Evolutionary conservation across 257 asterid genomes (phyloP).

Genomic region (Euphrasia confusa): DNA sequence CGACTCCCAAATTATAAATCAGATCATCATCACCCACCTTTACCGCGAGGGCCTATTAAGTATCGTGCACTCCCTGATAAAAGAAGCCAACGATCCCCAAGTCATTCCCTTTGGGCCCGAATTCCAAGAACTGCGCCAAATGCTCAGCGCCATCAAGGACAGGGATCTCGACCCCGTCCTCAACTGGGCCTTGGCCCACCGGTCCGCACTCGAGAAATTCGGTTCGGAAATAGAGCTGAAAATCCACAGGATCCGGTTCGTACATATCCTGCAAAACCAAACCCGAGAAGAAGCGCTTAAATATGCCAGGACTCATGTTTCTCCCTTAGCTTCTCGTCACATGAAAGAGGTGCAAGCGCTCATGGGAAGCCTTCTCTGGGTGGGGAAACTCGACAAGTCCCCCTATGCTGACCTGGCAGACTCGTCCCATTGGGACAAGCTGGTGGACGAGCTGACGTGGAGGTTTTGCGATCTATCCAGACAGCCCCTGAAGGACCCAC

Average conservation of each 20-base stretch:
- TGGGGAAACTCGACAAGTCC: constrained; percentile 44
- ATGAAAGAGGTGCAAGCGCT: constrained; percentile 49
- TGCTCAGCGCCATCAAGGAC: constrained; percentile 39
- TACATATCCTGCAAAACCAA: constrained; percentile 37
- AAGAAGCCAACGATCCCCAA: constrained; percentile 53
- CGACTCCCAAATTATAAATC: constrained; percentile 36
- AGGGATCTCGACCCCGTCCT: constrained; percentile 52
- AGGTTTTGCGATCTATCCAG: constrained; percentile 43
- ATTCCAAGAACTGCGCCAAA: constrained; percentile 45
- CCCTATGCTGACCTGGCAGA: constrained; percentile 43
- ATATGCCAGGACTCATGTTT: constrained; percentile 37
- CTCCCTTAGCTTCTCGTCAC: constrained; percentile 40
- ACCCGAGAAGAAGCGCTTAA: constrained; percentile 35
- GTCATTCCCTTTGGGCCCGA: constrained; percentile 36
- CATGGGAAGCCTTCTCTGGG: constrained; percentile 52
- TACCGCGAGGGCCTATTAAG: constrained; percentile 47
- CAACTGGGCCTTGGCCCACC: constrained; percentile 45
- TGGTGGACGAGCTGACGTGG: constrained; percentile 36
- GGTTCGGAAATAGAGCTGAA: constrained; percentile 44
- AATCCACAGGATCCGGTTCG: constrained; percentile 44
- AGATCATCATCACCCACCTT: constrained; percentile 47
- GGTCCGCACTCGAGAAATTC: constrained; percentile 30
- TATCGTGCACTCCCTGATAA: constrained; percentile 39
- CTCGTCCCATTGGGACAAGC: constrained; percentile 39
- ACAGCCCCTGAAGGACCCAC: constrained; percentile 46